phyloP scores from a whole-genome alignment of 2,329 filamentous ascomycete genomes.

The Hyphodiscus sp. region DNA sequence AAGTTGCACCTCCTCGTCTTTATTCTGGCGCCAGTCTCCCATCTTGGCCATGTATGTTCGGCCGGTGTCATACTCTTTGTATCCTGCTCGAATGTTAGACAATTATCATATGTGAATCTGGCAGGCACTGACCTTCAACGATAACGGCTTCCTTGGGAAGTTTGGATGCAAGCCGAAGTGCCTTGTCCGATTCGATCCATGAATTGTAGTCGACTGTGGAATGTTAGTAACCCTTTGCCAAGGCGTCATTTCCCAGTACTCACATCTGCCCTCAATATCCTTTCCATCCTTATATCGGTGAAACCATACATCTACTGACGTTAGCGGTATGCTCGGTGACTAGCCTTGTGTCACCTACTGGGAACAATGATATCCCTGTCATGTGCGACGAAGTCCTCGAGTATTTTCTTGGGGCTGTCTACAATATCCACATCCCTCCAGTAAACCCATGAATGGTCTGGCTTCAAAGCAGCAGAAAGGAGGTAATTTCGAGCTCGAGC shows the following conservation, averaged over 20 bases:
- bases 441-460: constrained; percentile 97
- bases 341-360: constrained; percentile 53
- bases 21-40: constrained; percentile 89
- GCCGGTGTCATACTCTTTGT: constrained; percentile 87
- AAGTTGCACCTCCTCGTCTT: constrained; percentile 84
- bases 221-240: constrained; percentile 11
- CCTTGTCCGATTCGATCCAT: constrained; percentile 91
- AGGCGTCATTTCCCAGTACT: constrained; percentile 34
- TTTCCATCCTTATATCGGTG: constrained; percentile 70
- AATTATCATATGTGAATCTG: too few relatives aligned
- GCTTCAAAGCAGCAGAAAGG: constrained; percentile 74
- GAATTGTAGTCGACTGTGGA: constrained; percentile 91
- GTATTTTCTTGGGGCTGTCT: constrained; percentile 77
- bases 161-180: constrained; percentile 62
- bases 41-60: constrained; percentile 84
- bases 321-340: constrained; percentile 22
- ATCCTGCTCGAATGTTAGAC: constrained; percentile 47
- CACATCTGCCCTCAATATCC: constrained; percentile 94
- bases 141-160: constrained; percentile 77
- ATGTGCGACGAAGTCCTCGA: constrained; percentile 94
- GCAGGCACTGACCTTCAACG: constrained; percentile 62
- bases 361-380: constrained; percentile 90
- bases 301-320: constrained; percentile 80
- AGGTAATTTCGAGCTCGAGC: constrained; percentile 89
- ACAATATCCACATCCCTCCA: constrained; percentile 97